Evolutionary conservation across 352 stramenopile genomes (phyloP), one percentile per base, ranked within the genome.

Genomic region (Phytophthora uliginosa): DNA sequence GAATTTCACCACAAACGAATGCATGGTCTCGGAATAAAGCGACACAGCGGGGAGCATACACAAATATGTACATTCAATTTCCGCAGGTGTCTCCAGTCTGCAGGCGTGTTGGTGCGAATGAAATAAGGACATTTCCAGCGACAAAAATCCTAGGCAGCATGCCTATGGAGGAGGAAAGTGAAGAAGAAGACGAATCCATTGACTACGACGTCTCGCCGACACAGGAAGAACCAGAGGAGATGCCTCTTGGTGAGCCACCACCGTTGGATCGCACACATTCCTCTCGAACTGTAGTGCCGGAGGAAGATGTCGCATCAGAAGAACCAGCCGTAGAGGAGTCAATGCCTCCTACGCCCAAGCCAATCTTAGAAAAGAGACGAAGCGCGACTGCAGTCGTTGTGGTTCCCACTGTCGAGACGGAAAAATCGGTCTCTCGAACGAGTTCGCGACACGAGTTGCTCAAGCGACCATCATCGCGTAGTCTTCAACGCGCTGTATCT

Each of bases 1-100:
- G 18, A 22, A 13, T 24, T 24, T 50, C 42, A n/a, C 17, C 63
- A 17, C 26, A 59, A 38, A 17, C 13, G 20, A 28, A 52, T 20
- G 54, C 51, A 52, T 36, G 15, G 22, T 13, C 22, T 20, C 12
- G 40, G 47, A 9, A 53, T 12, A 63, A 63, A 28, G 22, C 13
- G n/a, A 28, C 10, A 2, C 28, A 42, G 36, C 1, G 6, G n/a
- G 59, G 24, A 0, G 26, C 34, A 4, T 79, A 76, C 26, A 71
- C 72, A 8, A 92, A 73, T 45, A 71, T 83, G 36, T 90, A 90
- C 56, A 77, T 93, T 33, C 86, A 92, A 50, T 93, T 93, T 52
- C 86, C 85, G 1, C 66, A 85, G 20, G 61, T 90, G 1, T 20
- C 66, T 12, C 84, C 86, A 0, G 71, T 77, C 7, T 68, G 71